Evolutionary conservation across 2,329 filamentous ascomycete species (phyloP), one percentile per base, ranked within the genome.

Genomic region (Colletotrichum abscissum): DNA sequence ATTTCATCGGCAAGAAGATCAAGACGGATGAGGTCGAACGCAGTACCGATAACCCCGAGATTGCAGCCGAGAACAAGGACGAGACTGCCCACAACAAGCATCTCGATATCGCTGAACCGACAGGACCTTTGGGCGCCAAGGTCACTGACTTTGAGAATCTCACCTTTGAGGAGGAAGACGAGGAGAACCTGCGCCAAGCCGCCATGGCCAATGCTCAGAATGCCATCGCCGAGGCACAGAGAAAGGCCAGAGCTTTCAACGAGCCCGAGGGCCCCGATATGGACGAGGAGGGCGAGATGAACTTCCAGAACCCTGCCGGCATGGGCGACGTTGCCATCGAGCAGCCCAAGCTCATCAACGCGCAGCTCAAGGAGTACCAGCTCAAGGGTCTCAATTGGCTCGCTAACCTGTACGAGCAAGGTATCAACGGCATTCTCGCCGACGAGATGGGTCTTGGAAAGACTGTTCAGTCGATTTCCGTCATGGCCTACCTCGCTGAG

Each of bases 401-500:
- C 67, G 97, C 98, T 86, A 98, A 99, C 82, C 85, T 99, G 76
- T 99, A 99, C 86, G 97, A 99, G 83, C 97, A 99, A 84, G 97
- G 97, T 82, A 99, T 99, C 93, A 98, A 98, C 85, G 96, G 96
- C 84, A 99, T 99, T 78, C 88, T 99, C 75, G 97, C 97, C 76
- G 97, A 99, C 82, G 97, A 99, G 85, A 99, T 99, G 97, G 97
- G 97, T 91, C 94, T 99, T 28, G 97, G 97, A 82, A 99, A 99
- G 85, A 99, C 97, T 24, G 95, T 99, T 6, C 97, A 99, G 85
- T 98, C 96, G 26, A 99, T 99, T 75, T 98, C 97, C 0, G 96
- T 99, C 81, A 98, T 99, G 97, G 95, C 95, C 1, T 98, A 99
- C 80, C 92, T 99, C 38, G 97, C 97, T 2, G 96, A 99, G 85